Percentiles rank a stretch among this genome's conserved stretches.
These are phyloP conservation scores for Podila horticola DNA, from an alignment of 192 early-diverging fungal genomes.

Conservation along the genomic window DNA sequence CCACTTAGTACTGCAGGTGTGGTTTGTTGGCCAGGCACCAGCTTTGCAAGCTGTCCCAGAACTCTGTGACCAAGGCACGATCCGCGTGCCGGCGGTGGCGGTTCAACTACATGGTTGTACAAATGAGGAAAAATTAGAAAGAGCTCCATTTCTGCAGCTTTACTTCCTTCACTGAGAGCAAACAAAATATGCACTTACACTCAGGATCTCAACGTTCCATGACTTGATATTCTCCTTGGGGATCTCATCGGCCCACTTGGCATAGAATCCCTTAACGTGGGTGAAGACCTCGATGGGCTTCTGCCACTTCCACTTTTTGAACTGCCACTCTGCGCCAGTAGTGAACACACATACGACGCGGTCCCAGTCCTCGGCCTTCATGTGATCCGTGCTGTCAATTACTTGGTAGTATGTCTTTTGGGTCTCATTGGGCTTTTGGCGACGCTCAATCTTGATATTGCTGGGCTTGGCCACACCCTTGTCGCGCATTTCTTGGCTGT, in stretches of 20 bases:
- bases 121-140: neutral
- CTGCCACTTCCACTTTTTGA: slow-evolving; percentile 90
- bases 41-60: slow-evolving; percentile 65
- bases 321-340: slow-evolving; percentile 94
- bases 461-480: slow-evolving; percentile 74
- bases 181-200: slow-evolving; percentile 49
- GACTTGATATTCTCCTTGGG: slow-evolving; percentile 46
- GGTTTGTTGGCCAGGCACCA: slow-evolving; percentile 60
- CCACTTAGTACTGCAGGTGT: slow-evolving; percentile 53
- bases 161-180: neutral
- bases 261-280: slow-evolving; percentile 74
- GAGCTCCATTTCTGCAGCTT: neutral
- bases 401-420: slow-evolving; percentile 77
- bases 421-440: slow-evolving; percentile 59
- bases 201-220: slow-evolving; percentile 63
- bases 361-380: slow-evolving; percentile 86
- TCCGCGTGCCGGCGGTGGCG: slow-evolving; percentile 65
- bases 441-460: slow-evolving; percentile 71
- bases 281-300: slow-evolving; percentile 87
- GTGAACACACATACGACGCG: slow-evolving; percentile 91
- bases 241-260: slow-evolving; percentile 65
- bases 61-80: slow-evolving; percentile 61
- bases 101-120: slow-evolving; percentile 55
- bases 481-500: slow-evolving; percentile 69
- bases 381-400: slow-evolving; percentile 77